A percentile compares a stretch with the other conserved stretches of the same genome.
Conservation (phyloP, 106 monocot species). For the Acorus gramineus region DNA sequence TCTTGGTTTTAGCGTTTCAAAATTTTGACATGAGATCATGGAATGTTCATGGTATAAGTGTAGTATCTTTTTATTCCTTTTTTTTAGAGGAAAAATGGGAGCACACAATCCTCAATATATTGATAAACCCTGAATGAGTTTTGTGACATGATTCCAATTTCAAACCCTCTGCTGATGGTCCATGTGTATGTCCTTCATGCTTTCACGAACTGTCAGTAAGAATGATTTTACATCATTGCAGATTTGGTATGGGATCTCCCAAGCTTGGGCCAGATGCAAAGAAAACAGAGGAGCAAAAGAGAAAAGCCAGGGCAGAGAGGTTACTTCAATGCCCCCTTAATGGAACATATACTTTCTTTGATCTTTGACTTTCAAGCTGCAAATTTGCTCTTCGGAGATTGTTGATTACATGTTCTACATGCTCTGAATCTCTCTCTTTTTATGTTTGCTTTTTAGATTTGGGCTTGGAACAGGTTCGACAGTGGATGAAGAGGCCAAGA, state of each 20-base stretch:
- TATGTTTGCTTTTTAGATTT: conserved; percentile 25
- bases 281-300: conserved; percentile 30
- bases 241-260: conserved; percentile 30
- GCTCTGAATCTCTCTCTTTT: not conserved
- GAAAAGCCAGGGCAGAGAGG: conserved; percentile 48
- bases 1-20: too few species aligned
- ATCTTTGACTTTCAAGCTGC: not conserved
- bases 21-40: too few species aligned
- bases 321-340: not conserved
- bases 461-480: conserved; percentile 15
- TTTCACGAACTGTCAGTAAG: too few species aligned
- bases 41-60: too few species aligned
- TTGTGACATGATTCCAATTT: too few species aligned
- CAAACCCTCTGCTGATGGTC: too few species aligned
- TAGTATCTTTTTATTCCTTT: too few species aligned
- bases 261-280: conserved; percentile 1
- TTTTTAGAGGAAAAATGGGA: too few species aligned
- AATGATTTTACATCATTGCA: conserved; percentile 4
- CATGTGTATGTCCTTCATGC: too few species aligned
- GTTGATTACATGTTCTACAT: not conserved
- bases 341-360: not conserved
- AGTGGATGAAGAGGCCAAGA: conserved; percentile 50
- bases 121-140: too few species aligned
- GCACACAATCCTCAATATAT: too few species aligned
- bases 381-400: not conserved